Evolutionary conservation across 371 early-diverging fungal species (phyloP).

Genomic region (Mortierella sp.): DNA sequence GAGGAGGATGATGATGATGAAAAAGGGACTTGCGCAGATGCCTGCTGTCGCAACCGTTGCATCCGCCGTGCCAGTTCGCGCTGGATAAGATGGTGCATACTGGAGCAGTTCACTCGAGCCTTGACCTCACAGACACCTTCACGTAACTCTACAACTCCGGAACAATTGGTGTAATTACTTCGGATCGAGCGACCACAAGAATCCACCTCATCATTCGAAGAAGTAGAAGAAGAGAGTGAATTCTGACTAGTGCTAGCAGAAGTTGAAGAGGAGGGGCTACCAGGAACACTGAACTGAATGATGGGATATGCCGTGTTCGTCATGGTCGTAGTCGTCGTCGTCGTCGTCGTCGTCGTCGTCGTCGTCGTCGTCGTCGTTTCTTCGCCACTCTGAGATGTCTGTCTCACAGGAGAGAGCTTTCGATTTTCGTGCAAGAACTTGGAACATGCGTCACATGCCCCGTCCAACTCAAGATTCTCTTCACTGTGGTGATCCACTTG

Average conservation of each 20-base stretch:
- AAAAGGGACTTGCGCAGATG: background rate
- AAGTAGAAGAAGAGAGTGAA: background rate
- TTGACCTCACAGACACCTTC: slow-evolving; percentile 41
- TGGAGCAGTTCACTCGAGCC: slow-evolving; percentile 45
- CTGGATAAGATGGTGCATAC: slow-evolving; percentile 39
- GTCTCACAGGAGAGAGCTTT: slow-evolving; percentile 7
- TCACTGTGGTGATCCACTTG: background rate
- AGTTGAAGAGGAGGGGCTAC: background rate
- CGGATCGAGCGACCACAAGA: background rate
- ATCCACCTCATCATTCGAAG: background rate
- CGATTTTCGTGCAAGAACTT: slow-evolving; percentile 37
- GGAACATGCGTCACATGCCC: slow-evolving; percentile 32
- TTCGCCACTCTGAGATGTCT: too few relatives aligned
- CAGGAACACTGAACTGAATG: slow-evolving; percentile 39
- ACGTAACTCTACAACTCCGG: slow-evolving; percentile 37
- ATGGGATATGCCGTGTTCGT: slow-evolving; percentile 28
- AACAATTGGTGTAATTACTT: slow-evolving; percentile 1
- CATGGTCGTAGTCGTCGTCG: background rate
- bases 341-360: background rate
- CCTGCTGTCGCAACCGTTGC: background rate
- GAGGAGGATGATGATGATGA: background rate
- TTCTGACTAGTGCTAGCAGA: background rate
- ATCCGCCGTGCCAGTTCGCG: slow-evolving; percentile 14
- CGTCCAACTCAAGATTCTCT: slow-evolving; percentile 2
- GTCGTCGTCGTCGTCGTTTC: slow-evolving; percentile 4